These are phyloP conservation scores for Monosporascus ibericus DNA, from an alignment of 2,329 filamentous ascomycete genomes.

Conservation along the genomic window DNA sequence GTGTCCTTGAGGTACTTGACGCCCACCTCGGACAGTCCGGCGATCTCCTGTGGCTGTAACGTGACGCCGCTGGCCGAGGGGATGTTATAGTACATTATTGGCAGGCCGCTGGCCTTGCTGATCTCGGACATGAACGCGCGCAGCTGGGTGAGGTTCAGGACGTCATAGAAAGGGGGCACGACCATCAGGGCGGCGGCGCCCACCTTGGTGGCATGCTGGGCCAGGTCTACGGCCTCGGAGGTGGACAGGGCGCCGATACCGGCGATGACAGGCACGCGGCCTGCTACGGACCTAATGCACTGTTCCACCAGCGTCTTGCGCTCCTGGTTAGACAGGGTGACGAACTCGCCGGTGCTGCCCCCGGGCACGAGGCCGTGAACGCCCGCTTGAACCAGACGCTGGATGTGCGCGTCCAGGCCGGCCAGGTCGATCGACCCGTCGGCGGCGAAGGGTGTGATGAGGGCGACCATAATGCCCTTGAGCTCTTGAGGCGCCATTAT, in stretches of 20 bases:
- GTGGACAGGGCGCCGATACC: slow-evolving; percentile 40
- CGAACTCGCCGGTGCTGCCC: slow-evolving; percentile 46
- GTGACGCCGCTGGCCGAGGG: slow-evolving; percentile 38
- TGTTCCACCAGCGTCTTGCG: slow-evolving; percentile 38
- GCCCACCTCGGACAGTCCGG: slow-evolving; percentile 36
- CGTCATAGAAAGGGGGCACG: slow-evolving; percentile 44
- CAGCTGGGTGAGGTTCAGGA: slow-evolving; percentile 33
- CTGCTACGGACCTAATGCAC: slow-evolving; percentile 29
- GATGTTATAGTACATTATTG: slow-evolving; percentile 47
- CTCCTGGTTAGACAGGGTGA: slow-evolving; percentile 35
- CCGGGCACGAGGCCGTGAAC: slow-evolving; percentile 45
- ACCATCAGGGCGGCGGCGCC: slow-evolving; percentile 41
- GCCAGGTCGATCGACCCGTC: slow-evolving; percentile 34
- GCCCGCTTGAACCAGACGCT: slow-evolving; percentile 36
- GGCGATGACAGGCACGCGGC: slow-evolving; percentile 35
- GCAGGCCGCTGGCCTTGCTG: slow-evolving; percentile 31
- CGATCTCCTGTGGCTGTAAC: slow-evolving; percentile 35
- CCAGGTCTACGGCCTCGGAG: slow-evolving; percentile 32
- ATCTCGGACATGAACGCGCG: slow-evolving; percentile 35
- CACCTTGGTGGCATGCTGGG: slow-evolving; percentile 29
- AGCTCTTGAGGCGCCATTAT: slow-evolving; percentile 13
- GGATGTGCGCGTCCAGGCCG: slow-evolving; percentile 36
- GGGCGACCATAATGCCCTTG: slow-evolving; percentile 40
- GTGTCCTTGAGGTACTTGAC: slow-evolving; percentile 47
- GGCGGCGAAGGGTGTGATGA: slow-evolving; percentile 41